A percentile compares a stretch with the other conserved stretches of the same genome.
Conservation (phyloP, 495 filamentous ascomycete species). For the Chlorociboria aeruginascens region DNA sequence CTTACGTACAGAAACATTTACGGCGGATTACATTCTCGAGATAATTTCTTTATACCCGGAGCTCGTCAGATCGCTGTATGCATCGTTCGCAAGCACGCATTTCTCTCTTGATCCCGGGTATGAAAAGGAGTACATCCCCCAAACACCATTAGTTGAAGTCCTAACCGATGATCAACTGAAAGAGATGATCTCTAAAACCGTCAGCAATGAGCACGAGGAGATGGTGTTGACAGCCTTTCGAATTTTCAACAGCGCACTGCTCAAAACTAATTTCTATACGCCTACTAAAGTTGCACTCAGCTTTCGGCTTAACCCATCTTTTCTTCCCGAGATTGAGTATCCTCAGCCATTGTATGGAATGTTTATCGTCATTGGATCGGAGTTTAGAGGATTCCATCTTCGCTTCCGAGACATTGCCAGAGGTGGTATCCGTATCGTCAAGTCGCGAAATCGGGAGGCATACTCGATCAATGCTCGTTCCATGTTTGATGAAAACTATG, state of each 20-base stretch:
- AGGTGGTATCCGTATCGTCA: slow-evolving; percentile 96
- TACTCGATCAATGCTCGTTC: slow-evolving; percentile 94
- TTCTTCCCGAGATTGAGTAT: slow-evolving; percentile 86
- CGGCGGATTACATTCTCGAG: slow-evolving; percentile 91
- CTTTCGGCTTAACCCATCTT: slow-evolving; percentile 82
- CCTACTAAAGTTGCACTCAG: slow-evolving; percentile 96
- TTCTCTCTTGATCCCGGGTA: slow-evolving; percentile 63
- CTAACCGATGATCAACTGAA: slow-evolving; percentile 69
- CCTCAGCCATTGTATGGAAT: slow-evolving; percentile 91
- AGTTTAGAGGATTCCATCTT: slow-evolving; percentile 94
- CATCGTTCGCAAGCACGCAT: slow-evolving; percentile 84
- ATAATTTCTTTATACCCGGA: slow-evolving; percentile 89
- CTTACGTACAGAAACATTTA: slow-evolving; percentile 92
- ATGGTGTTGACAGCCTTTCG: slow-evolving; percentile 98
- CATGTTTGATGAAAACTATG: slow-evolving; percentile 97
- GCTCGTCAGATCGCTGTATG: slow-evolving; percentile 77
- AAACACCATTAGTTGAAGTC: slow-evolving; percentile 53
- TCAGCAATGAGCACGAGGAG: slow-evolving; percentile 87
- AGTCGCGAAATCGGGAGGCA: slow-evolving; percentile 86
- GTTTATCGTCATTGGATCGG: slow-evolving; percentile 95
- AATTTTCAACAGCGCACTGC: slow-evolving; percentile 76
- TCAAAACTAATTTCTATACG: slow-evolving; percentile 99
- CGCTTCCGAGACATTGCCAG: slow-evolving; percentile 96
- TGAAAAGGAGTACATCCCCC: slow-evolving; percentile 55
- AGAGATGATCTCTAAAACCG: slow-evolving; percentile 67